Evolutionary conservation across 1,284 basidiomycete species (phyloP), one percentile per base, ranked within the genome.

Genomic region (Tilletia indica): DNA sequence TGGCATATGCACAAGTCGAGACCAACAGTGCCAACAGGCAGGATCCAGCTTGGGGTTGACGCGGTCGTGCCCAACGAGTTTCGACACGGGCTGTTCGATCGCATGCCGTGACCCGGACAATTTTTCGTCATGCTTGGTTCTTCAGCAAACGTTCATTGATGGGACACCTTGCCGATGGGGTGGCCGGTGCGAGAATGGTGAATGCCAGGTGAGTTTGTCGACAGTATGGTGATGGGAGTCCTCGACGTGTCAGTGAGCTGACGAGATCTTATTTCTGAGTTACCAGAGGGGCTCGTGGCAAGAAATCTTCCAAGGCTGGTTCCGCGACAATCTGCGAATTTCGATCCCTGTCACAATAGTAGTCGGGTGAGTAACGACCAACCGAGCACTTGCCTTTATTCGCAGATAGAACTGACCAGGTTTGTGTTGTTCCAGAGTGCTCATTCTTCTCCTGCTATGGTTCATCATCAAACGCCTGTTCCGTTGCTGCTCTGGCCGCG

Each of bases 91-190:
- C 54, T 94, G 93, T 85, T 89, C 90, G 77, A 89, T 95, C 58
- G 90, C 91, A 2, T 96, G 93, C 84, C 89, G 90, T 82, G 90
- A 92, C 83, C 93, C 93, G 1, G 87, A 77, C 34, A 85, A 86
- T 19, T 73, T 87, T 31, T 72, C 77, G 31, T 72, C 88, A 77
- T 96, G 93, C 84, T 85, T 93, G n/a, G 86, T 91, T 58, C 86
- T 95, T 49, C 90, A 91, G 73, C 89, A 92, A 1, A 85, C 88
- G 49, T 89, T 95, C 70, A 87, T 93, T 66, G 92, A 94, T 81
- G 93, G 93, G 12, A 94, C 93, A 31, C 89, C 91, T 12, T 96
- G 93, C 83, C 93, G 92, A 87, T 84, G 76, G 73, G 94, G 93
- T 80, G 84, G 84, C 21, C 70, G 72, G 8, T 85, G 84, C 74